phyloP scores from a whole-genome alignment of 2,329 filamentous ascomycete species.

The Verticillium albo-atrum region DNA sequence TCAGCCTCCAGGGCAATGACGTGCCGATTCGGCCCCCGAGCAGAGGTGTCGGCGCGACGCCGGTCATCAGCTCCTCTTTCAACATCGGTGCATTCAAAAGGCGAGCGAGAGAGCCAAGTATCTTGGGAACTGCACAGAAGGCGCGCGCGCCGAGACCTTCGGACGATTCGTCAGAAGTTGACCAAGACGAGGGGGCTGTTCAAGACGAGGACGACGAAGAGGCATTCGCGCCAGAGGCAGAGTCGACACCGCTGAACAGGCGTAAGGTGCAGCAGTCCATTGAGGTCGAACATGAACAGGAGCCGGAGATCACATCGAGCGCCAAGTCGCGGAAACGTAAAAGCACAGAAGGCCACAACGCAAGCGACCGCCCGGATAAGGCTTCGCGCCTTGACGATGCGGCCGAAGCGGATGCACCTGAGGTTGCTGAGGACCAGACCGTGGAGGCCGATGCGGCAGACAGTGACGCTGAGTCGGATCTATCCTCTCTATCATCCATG shows the following conservation, averaged over 20 bases:
- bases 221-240: constrained; percentile 59
- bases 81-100: constrained; percentile 56
- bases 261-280: constrained; percentile 31
- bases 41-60: constrained; percentile 40
- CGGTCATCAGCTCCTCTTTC: constrained; percentile 43
- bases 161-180: constrained; percentile 9
- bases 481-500: constrained; percentile 30
- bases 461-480: constrained; percentile 28
- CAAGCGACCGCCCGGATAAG: constrained; percentile 31
- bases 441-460: constrained; percentile 5
- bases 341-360: constrained; percentile 39
- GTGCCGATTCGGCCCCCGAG: constrained; percentile 50
- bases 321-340: constrained; percentile 51
- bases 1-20: constrained; percentile 43
- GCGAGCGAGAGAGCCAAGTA: constrained; percentile 56
- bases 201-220: constrained; percentile 29
- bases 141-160: constrained; percentile 19
- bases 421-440: not conserved
- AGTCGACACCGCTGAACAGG: constrained; percentile 61
- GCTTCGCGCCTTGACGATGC: constrained; percentile 15
- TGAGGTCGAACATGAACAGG: constrained; percentile 13
- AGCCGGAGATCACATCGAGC: constrained; percentile 20
- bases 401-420: not conserved
- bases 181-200: constrained; percentile 3
- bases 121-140: constrained; percentile 49